Percentiles rank a stretch among this genome's conserved stretches.
Conservation (phyloP, 225 moss, liverwort and hornwort species). For the Physcomitrellopsis africana region DNA sequence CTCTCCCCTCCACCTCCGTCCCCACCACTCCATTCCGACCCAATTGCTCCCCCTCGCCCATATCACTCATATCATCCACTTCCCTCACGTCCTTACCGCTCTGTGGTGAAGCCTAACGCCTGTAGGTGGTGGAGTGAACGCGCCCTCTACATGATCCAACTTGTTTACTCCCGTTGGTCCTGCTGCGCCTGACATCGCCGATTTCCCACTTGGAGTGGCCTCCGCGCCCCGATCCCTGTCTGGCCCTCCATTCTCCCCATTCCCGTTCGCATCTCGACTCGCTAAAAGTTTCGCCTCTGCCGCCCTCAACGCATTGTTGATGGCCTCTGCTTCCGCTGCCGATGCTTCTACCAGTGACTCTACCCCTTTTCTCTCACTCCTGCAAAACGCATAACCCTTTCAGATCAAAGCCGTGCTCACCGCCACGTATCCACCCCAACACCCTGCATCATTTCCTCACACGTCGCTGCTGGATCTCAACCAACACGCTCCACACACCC, state of each 20-base stretch:
- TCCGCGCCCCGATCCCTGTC: conserved; percentile 76
- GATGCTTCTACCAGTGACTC: conserved; percentile 79
- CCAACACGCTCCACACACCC: not conserved
- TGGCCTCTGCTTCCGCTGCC: conserved; percentile 86
- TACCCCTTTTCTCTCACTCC: conserved; percentile 65
- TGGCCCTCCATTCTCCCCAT: conserved; percentile 40
- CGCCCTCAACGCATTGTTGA: conserved; percentile 66
- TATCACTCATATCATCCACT: not conserved
- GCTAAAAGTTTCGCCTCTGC: conserved; percentile 67
- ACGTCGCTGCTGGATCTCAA: not conserved
- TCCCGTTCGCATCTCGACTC: conserved; percentile 49
- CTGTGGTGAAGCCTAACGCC: conserved; percentile 89
- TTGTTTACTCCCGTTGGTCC: conserved; percentile 40
- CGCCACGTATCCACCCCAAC: not conserved
- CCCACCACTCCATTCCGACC: not conserved
- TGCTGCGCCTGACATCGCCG: conserved; percentile 37
- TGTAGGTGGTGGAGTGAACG: conserved; percentile 48
- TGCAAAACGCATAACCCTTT: conserved; percentile 11
- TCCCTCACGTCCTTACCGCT: conserved; percentile 49
- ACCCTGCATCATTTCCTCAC: not conserved
- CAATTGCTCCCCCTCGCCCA: not conserved
- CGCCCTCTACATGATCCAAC: conserved; percentile 21
- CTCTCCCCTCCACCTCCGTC: not conserved
- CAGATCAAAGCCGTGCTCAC: not conserved
- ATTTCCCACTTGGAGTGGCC: conserved; percentile 64